Evolutionary conservation across 768 basidiomycete genomes (phyloP).

Genomic region (Chalciporus piperatus): DNA sequence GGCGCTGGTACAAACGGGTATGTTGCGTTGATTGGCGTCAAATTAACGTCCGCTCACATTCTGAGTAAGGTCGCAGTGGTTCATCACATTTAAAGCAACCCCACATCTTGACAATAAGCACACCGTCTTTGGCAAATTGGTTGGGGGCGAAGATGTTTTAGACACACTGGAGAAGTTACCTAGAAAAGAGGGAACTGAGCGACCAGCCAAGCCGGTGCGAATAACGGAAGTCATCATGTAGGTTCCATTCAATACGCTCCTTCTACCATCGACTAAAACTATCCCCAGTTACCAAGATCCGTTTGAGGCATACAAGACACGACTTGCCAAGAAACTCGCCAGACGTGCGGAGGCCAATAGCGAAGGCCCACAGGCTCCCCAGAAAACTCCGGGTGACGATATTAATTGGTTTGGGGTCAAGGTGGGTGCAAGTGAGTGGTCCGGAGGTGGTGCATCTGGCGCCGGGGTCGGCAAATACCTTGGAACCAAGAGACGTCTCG

Average conservation of each 20-base stretch:
- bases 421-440: constrained; percentile 51
- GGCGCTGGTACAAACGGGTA: constrained; percentile 88
- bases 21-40: constrained; percentile 11
- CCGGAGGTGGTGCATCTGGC: constrained; percentile 26
- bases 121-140: constrained; percentile 95
- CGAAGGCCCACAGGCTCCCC: constrained; percentile 30
- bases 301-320: constrained; percentile 87
- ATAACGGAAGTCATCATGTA: constrained; percentile 89
- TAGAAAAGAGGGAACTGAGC: constrained; percentile 79
- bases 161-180: constrained; percentile 80
- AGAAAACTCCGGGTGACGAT: constrained; percentile 63
- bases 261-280: constrained; percentile 2
- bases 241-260: constrained; percentile 25
- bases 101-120: constrained; percentile 90
- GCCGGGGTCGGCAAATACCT: constrained; percentile 80
- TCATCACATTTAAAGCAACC: constrained; percentile 81
- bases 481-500: constrained; percentile 47
- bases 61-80: constrained; percentile 81
- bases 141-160: constrained; percentile 91
- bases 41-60: neutral
- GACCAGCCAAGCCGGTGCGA: constrained; percentile 79
- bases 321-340: constrained; percentile 76
- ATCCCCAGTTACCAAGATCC: constrained; percentile 82
- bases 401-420: constrained; percentile 90
- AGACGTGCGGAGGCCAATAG: constrained; percentile 29